Evolutionary conservation across 371 early-diverging fungal genomes (phyloP), one percentile per base, ranked within the genome.

Genomic region (Lichtheimia ornata): DNA sequence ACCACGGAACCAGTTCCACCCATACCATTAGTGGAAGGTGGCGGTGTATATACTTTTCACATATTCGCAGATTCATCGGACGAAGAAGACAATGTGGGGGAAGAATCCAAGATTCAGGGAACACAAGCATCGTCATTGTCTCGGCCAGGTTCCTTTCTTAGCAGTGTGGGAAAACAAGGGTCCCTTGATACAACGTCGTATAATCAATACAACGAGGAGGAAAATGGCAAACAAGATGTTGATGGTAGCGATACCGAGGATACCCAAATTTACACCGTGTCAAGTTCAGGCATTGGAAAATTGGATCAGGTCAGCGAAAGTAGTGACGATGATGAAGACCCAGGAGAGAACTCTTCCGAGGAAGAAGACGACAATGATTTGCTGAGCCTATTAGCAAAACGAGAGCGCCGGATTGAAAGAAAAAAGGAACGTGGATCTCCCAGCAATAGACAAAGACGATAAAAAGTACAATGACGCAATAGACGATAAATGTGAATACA

Each of bases 321-420:
- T 5, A 45, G 47, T 9, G 30, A 43, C 4, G 62, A 62, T 13
- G 44, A 62, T 13, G 44, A 44, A 13, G 55, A 50, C n/a, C 6
- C 2, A 35, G 35, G 35, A 35, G 35, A 9, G 9, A 35, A 35
- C 11, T 35, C 35, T 43, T 22, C 17, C 47, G 57, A 56, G 13
- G 40, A 40, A 14, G 54, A 54, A 12, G 62, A 61, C 12, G 27
- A 27, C 14, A 17, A 41, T 52, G 62, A 62, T 14, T 49, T 62
- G 22, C 28, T 62, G 43, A 25, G 28, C 1, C 25, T 55, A 7
- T 25, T 62, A 35, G 50, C 47, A 49, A 45, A 22, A 24, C 49
- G 55, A 17, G 62, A 62, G 25, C 35, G 40, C 18, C 53, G 61
- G 15, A 59, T 59, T 14, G 52, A 59, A 52, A 50, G 60, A 7